Conservation (phyloP, 1,284 basidiomycete species). For the Inonotus obliquus region DNA sequence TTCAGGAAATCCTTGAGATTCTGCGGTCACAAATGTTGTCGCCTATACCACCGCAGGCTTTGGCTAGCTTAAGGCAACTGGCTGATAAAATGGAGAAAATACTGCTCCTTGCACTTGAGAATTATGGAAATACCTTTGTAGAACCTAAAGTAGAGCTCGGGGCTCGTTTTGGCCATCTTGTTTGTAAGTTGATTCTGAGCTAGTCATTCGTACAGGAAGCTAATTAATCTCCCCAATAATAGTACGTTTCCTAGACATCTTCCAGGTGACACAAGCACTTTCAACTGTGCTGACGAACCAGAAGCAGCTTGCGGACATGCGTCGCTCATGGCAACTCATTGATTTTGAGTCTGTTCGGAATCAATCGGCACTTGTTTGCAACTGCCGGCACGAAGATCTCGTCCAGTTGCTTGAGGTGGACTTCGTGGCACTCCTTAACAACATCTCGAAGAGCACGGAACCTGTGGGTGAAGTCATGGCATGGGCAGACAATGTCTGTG, state of each 20-base stretch:
- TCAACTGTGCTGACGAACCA: conserved; percentile 81
- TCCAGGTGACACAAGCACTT: conserved; percentile 83
- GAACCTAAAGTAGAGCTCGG: conserved; percentile 87
- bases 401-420: conserved; percentile 80
- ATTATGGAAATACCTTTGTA: conserved; percentile 84
- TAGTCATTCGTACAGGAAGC: neutral
- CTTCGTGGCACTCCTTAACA: conserved; percentile 73
- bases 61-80: conserved; percentile 70
- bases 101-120: conserved; percentile 70
- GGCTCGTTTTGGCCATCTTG: conserved; percentile 82
- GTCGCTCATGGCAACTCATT: conserved; percentile 78
- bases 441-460: conserved; percentile 64
- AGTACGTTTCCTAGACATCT: conserved; percentile 87
- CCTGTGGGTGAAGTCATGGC: conserved; percentile 84
- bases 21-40: conserved; percentile 79
- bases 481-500: conserved; percentile 86
- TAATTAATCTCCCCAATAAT: conserved; percentile 14
- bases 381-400: conserved; percentile 84
- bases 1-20: conserved; percentile 80
- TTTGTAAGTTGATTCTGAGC: conserved; percentile 51
- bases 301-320: conserved; percentile 81
- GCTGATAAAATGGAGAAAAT: conserved; percentile 92
- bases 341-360: conserved; percentile 88
- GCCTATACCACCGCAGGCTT: conserved; percentile 60
- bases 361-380: conserved; percentile 86